phyloP scores from a whole-genome alignment of 192 early-diverging fungal species.

The Hyaloraphidium curvatum region DNA sequence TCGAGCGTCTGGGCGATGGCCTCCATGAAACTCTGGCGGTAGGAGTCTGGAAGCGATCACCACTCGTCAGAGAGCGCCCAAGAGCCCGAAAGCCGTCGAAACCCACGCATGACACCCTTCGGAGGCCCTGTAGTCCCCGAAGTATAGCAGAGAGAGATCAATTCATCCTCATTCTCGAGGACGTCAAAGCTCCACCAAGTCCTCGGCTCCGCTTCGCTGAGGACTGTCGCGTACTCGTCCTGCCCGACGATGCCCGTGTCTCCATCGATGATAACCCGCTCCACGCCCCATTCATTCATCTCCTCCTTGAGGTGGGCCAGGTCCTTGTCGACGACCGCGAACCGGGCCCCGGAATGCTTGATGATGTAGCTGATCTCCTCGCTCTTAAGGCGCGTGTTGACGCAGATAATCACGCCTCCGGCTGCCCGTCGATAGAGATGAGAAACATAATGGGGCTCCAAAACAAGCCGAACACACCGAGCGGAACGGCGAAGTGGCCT shows the following conservation, averaged over 20 bases:
- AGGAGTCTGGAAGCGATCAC: too few relatives aligned
- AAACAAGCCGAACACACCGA: too few relatives aligned
- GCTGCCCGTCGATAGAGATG: too few relatives aligned
- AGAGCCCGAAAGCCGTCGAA: too few relatives aligned
- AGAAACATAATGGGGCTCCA: too few relatives aligned
- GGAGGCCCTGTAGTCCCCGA: conserved; percentile 35
- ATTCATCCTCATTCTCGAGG: conserved; percentile 21
- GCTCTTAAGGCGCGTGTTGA: conserved; percentile 31
- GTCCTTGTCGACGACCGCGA: conserved; percentile 25
- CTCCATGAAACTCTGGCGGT: conserved; percentile 27
- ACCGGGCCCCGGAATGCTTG: conserved; percentile 22
- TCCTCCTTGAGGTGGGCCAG: conserved; percentile 5
- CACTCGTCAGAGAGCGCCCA: too few relatives aligned
- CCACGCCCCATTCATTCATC: not conserved
- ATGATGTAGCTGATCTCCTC: conserved; percentile 36
- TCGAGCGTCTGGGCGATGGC: conserved; percentile 22
- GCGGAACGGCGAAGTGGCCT: conserved; percentile 37
- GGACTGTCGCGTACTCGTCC: conserved; percentile 23
- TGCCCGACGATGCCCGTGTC: conserved; percentile 11
- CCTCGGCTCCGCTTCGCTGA: conserved; percentile 8
- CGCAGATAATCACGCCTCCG: conserved; percentile 29
- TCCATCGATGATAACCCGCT: not conserved
- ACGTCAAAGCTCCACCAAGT: conserved; percentile 23
- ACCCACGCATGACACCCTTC: conserved; percentile 31
- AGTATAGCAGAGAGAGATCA: conserved; percentile 31